Evolutionary conservation across 352 stramenopile genomes (phyloP), one percentile per base, ranked within the genome.

Genomic region (Phytopythium aichiense): DNA sequence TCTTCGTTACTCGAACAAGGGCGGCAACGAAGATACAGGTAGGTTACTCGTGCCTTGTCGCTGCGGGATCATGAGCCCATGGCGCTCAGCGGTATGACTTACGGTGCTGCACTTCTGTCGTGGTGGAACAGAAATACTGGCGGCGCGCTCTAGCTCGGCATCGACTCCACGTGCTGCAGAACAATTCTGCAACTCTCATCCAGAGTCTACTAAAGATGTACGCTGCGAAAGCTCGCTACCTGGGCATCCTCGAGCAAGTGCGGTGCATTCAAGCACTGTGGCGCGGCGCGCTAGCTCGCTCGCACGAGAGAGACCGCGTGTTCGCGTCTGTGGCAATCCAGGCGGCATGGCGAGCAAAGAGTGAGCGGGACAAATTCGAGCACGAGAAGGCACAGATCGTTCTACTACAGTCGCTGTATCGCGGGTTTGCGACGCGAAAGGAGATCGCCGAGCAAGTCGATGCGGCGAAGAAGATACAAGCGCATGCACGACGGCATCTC

Each of bases 11-110:
- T 60, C 68, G 80, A 42, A 65, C 70, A 31, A 75, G 72, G 72
- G 77, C 77, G 46, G 76, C 77, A 25, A 65, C 59, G 22, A 63
- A 69, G 60, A 89, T 89, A 66, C 79, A 89, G 76, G 79, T 88
- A 65, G 22, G 50, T 23, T n/a, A 16, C 0, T 1, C 53, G 18
- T 12, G 7, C n/a, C 20, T 15, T 7, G 18, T 11, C 18, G 8
- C 0, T 30, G 30, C 33, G 48, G 7, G n/a, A 13, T 28, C 35
- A 5, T 23, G 13, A 15, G 35, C 6, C 15, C 35, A 40, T 40
- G 35, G 7, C 50, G 18, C 31, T 48, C 22, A 8, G 7, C n/a
- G 4, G 56, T 2, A 18, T 64, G 20, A 62, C 20, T 42, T 15
- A 57, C 13, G 25, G 52, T 50, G 42, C 16, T 23, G 18, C 18